These are phyloP conservation scores for Chaetomiaceae sp. DNA, from an alignment of 2,329 filamentous ascomycete genomes.

Conservation along the genomic window DNA sequence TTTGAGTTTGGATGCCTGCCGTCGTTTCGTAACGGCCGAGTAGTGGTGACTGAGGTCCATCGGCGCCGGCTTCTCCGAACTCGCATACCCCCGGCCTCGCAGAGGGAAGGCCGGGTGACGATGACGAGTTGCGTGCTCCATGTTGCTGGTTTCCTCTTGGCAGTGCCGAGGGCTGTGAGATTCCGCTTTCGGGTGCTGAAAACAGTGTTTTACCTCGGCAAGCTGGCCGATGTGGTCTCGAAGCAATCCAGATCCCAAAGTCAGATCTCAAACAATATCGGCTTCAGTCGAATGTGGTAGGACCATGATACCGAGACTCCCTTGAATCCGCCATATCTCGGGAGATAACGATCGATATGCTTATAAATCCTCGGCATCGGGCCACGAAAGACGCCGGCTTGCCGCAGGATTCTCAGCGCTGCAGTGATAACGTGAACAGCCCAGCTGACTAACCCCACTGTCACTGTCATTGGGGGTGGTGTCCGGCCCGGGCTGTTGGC, in stretches of 20 bases:
- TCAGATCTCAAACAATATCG: too few relatives aligned
- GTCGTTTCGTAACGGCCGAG: slow-evolving; percentile 60
- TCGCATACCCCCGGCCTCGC: neutral
- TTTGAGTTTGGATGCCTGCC: slow-evolving; percentile 65
- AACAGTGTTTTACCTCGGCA: too few relatives aligned
- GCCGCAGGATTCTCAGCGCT: neutral
- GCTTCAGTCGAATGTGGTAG: too few relatives aligned
- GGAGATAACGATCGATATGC: neutral
- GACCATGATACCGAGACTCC: too few relatives aligned
- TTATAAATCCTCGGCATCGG: neutral
- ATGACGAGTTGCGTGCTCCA: neutral
- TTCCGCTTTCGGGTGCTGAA: neutral
- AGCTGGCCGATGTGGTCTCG: too few relatives aligned
- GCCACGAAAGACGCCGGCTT: neutral
- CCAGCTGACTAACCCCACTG: too few relatives aligned
- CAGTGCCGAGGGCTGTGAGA: slow-evolving; percentile 3
- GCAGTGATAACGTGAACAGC: too few relatives aligned
- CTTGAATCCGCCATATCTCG: too few relatives aligned
- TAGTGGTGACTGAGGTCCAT: slow-evolving; percentile 75
- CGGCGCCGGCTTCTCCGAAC: slow-evolving; percentile 40
- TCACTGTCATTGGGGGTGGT: too few relatives aligned
- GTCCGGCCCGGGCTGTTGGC: too few relatives aligned
- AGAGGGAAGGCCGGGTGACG: neutral
- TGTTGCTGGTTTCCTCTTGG: slow-evolving; percentile 2
- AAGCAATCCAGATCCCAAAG: too few relatives aligned